These are phyloP conservation scores for Kodamaea lidongshanica DNA, from an alignment of 805 yeast species.

Conservation along the genomic window DNA sequence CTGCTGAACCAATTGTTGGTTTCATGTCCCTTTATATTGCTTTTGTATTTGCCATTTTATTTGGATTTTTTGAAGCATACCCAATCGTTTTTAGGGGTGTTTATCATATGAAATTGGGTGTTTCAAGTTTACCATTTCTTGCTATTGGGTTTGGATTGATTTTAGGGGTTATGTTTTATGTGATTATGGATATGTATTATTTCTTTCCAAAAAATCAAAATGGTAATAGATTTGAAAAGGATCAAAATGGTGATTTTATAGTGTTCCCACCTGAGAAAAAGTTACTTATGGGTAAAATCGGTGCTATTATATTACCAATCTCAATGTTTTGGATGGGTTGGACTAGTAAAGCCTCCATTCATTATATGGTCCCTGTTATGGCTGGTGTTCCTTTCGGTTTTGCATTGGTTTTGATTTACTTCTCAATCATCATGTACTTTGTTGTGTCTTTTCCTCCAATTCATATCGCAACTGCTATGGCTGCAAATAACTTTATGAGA, in stretches of 20 bases:
- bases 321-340: constrained; percentile 79
- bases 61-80: constrained; percentile 75
- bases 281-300: constrained; percentile 56
- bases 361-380: constrained; percentile 71
- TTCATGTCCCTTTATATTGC: constrained; percentile 66
- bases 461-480: constrained; percentile 78
- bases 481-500: constrained; percentile 79
- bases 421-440: constrained; percentile 63
- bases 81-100: constrained; percentile 67
- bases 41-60: constrained; percentile 69
- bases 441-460: constrained; percentile 68
- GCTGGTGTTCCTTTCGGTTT: constrained; percentile 79
- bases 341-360: constrained; percentile 58
- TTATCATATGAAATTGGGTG: constrained; percentile 53
- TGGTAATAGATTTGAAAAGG: constrained; percentile 54
- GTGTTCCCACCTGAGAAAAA: constrained; percentile 61
- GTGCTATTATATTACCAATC: constrained; percentile 60
- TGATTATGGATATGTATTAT: constrained; percentile 41
- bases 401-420: constrained; percentile 65
- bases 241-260: constrained; percentile 46
- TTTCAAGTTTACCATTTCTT: constrained; percentile 63
- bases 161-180: constrained; percentile 47
- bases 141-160: constrained; percentile 68
- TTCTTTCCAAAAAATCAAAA: constrained; percentile 55
- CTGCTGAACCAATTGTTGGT: constrained; percentile 68